Conservation (phyloP, 768 basidiomycete genomes). For the Tephrocybe sp. region DNA sequence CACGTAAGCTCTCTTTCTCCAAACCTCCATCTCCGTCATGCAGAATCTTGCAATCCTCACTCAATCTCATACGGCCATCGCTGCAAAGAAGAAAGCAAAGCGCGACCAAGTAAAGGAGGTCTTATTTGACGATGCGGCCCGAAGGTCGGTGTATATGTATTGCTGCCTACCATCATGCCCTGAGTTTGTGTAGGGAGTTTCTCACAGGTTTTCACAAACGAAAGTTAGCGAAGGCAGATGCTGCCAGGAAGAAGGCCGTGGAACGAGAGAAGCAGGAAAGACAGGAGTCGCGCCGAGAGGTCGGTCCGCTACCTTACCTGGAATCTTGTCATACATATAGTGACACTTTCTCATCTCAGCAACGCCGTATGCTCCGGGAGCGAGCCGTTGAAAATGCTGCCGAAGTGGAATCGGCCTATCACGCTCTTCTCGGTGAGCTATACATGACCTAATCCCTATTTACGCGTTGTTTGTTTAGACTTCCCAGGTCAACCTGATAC, state of each 20-base stretch:
- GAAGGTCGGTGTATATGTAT: constrained; percentile 47
- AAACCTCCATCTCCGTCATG: constrained; percentile 13
- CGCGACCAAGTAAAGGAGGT: constrained; percentile 74
- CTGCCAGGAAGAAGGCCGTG: constrained; percentile 67
- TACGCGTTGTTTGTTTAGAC: constrained; percentile 10
- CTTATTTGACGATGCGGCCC: constrained; percentile 83
- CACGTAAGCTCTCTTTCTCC: constrained; percentile 13
- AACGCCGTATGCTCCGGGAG: constrained; percentile 75
- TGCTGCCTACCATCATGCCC: constrained; percentile 5
- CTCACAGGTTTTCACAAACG: constrained; percentile 93
- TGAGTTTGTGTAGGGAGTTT: constrained; percentile 63
- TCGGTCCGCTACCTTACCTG: constrained; percentile 30
- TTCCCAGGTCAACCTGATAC: constrained; percentile 26
- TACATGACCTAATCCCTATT: not conserved
- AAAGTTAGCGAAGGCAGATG: constrained; percentile 82
- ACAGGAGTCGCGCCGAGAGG: constrained; percentile 76
- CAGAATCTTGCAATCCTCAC: constrained; percentile 55
- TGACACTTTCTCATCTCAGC: constrained; percentile 42
- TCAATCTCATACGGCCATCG: constrained; percentile 58
- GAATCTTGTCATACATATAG: constrained; percentile 14
- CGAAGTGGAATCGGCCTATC: constrained; percentile 74
- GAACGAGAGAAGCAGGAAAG: constrained; percentile 78
- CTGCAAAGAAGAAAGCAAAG: constrained; percentile 67
- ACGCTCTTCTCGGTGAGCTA: constrained; percentile 44
- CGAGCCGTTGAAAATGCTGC: constrained; percentile 77